A percentile compares a stretch with the other conserved stretches of the same genome.
phyloP scores from a whole-genome alignment of 1,284 basidiomycete species.

The Marasmius oreades region DNA sequence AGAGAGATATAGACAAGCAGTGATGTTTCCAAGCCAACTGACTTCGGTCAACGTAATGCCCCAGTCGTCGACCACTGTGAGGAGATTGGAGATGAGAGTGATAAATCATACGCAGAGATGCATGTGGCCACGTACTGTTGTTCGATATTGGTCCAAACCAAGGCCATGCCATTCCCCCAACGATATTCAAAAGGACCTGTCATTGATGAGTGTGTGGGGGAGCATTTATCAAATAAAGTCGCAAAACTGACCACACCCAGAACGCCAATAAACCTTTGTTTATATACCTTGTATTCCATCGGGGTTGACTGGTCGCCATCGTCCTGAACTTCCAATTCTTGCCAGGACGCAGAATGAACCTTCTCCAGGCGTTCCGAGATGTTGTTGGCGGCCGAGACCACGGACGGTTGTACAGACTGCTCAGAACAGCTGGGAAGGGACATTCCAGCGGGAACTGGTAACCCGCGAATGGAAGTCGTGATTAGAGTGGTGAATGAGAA shows the following conservation, averaged over 20 bases:
- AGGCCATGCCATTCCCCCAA: conserved; percentile 61
- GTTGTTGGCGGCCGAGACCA: no score
- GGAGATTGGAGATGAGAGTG: background rate
- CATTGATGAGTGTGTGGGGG: background rate
- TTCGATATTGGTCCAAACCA: conserved; percentile 78
- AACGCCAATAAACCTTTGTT: conserved; percentile 60
- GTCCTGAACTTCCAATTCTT: no score
- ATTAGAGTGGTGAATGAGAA: no score
- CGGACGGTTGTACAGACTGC: no score
- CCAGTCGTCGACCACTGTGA: conserved; percentile 55
- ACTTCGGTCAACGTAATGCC: conserved; percentile 60
- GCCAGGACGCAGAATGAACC: background rate
- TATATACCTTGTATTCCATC: conserved; percentile 59
- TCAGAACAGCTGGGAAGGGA: no score
- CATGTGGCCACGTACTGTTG: conserved; percentile 38
- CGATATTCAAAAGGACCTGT: conserved; percentile 43
- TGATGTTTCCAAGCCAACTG: conserved; percentile 75
- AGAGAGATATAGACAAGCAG: conserved; percentile 59
- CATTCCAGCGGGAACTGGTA: no score
- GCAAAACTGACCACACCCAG: conserved; percentile 49
- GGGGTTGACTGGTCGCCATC: background rate
- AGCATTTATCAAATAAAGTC: background rate
- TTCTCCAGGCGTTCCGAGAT: no score
- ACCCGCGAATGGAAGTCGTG: no score
- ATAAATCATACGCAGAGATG: background rate